Base-by-base conservation (phyloP, 2,329 filamentous ascomycete species). In the Scytalidium lignicola region DNA sequence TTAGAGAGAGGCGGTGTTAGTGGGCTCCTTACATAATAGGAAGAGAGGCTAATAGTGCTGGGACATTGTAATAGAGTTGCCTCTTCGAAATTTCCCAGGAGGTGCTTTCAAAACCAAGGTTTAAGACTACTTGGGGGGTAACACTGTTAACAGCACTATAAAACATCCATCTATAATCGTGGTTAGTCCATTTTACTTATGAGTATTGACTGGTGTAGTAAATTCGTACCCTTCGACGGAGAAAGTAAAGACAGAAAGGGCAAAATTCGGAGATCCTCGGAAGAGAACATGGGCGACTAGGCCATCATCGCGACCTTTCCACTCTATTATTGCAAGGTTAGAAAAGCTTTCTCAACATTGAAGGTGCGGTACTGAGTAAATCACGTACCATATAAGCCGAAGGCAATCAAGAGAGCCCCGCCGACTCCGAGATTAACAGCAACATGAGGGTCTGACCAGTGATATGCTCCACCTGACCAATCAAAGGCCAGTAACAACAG, bases 231-330 rank as follows among this genome's bases (percentile, higher is more conserved):
- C 76, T 60, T 79, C 76, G 19, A 78, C 72, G 2, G 71, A 71
- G 50, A 78, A 78, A 4, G 76, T 75, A 57, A 78, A 77, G 15
- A 73, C 69, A 2, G 74, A 70, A 3, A 78, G 69, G 6, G 67
- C 72, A 55, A 80, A 79, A 58, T 80, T 80, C 9, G 71, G 71
- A 15, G 75, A 74, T 1, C 66, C 64, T 18, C 62, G 64, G 61
- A 79, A 79, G 65, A 78, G 78, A 40, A 77, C 68, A 54, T 79
- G 75, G 0, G 76, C 74, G 0, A 79, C 65, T 5, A 79, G 70
- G 3, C 76, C 76, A 51, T 80, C 76, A 8, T 60, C 55, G 40
- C 76, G 65, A 1, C 74, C 75, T 55, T 74, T 76, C 74, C 74
- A 78, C 61, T 79, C 75, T 78, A 52, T 29, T 13, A n/a, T 41